Evolutionary conservation across 305 asterid species (phyloP).

Genomic region (Fraxinus greggii): DNA sequence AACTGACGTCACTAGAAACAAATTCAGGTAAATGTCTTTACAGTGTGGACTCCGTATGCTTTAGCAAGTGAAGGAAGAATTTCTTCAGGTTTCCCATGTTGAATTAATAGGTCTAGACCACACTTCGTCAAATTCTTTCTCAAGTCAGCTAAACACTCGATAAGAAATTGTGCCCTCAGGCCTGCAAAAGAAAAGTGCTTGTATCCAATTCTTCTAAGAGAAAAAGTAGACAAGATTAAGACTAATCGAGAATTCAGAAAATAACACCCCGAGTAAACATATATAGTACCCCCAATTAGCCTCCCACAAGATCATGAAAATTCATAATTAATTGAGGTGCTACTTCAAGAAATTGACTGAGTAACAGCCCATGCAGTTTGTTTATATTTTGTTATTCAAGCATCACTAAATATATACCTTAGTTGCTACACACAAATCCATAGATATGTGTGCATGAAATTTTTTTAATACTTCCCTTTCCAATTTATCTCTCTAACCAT

Average conservation of each 20-base stretch:
- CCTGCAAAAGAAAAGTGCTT: constrained; percentile 50
- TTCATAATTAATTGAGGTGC: background rate
- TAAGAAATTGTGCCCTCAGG: constrained; percentile 72
- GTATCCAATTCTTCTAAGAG: background rate
- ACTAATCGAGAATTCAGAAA: background rate
- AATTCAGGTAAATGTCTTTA: constrained; percentile 33
- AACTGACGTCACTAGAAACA: constrained; percentile 1
- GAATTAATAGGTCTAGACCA: constrained; percentile 78
- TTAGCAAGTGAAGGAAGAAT: constrained; percentile 73
- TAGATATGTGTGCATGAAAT: background rate
- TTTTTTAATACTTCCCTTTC: background rate
- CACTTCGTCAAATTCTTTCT: constrained; percentile 52
- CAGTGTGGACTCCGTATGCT: constrained; percentile 74
- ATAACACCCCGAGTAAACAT: background rate
- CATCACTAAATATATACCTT: background rate
- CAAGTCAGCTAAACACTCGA: constrained; percentile 72
- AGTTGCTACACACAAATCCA: background rate
- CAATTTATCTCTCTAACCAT: background rate
- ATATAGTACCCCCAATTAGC: background rate
- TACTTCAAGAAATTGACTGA: background rate
- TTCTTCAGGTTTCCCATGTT: constrained; percentile 84
- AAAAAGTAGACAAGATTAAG: background rate
- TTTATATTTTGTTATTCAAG: background rate
- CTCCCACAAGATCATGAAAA: background rate
- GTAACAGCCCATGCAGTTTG: background rate